Evolutionary conservation across 75 land plant genomes (phyloP).

Genomic region (Pinus albicaulis): DNA sequence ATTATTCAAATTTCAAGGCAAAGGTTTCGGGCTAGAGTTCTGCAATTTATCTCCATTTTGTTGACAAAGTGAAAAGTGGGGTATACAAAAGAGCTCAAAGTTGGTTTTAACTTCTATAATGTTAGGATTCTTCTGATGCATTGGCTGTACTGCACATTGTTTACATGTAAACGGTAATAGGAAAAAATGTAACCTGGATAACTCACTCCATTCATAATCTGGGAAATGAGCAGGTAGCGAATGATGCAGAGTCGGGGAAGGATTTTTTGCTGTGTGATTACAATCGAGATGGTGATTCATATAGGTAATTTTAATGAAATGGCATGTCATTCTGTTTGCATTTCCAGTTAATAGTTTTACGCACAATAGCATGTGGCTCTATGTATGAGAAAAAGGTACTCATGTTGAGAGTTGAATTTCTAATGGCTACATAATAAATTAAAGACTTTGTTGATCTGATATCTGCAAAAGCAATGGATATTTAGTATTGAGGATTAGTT

Average conservation of each 20-base stretch:
- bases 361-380: background rate
- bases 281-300: conserved; percentile 95
- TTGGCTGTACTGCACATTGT: background rate
- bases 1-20: background rate
- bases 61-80: background rate
- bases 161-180: background rate
- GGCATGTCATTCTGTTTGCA: too few species aligned
- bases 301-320: conserved; percentile 50
- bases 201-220: background rate
- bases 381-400: background rate
- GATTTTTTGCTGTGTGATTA: conserved; percentile 90
- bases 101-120: background rate
- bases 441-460: conserved; percentile 1
- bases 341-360: background rate
- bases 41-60: background rate
- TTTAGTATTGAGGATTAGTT: background rate
- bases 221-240: conserved; percentile 42
- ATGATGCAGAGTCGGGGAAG: conserved; percentile 64
- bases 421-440: background rate
- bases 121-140: background rate
- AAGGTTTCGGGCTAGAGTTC: background rate
- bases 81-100: background rate
- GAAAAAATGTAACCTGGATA: background rate
- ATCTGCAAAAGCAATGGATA: background rate
- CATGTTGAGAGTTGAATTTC: conserved; percentile 2